phyloP scores from a whole-genome alignment of 768 basidiomycete species.

The Coprinellus micaceus region DNA sequence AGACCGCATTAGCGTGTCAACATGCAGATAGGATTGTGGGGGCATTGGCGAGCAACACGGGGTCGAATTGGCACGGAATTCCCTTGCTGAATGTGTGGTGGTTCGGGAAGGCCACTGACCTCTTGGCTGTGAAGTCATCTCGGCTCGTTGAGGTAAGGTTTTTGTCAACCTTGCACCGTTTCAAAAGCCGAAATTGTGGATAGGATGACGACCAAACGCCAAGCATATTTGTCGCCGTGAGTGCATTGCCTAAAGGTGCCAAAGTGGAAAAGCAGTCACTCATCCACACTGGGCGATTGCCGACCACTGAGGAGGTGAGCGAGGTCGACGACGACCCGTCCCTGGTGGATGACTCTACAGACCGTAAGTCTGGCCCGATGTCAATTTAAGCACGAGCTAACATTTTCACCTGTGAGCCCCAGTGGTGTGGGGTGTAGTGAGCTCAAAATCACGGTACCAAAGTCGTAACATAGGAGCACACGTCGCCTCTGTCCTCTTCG shows the following conservation, averaged over 20 bases:
- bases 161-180: neutral
- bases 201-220: slow-evolving; percentile 17
- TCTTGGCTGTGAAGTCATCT: slow-evolving; percentile 39
- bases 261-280: slow-evolving; percentile 74
- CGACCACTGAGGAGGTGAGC: slow-evolving; percentile 44
- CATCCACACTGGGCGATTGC: slow-evolving; percentile 61
- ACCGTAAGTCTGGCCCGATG: no score
- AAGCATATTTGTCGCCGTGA: slow-evolving; percentile 58
- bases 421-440: no score
- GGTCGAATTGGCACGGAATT: slow-evolving; percentile 56
- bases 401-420: no score
- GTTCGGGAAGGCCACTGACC: slow-evolving; percentile 43
- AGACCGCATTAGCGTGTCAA: slow-evolving; percentile 75
- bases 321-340: slow-evolving; percentile 31
- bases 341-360: neutral
- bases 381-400: no score
- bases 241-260: slow-evolving; percentile 68
- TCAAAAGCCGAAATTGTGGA: slow-evolving; percentile 6
- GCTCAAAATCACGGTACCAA: no score
- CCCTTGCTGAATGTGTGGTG: slow-evolving; percentile 70
- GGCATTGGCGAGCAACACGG: slow-evolving; percentile 52
- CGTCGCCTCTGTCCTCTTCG: neutral
- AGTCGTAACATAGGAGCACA: neutral
- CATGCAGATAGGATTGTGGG: slow-evolving; percentile 69
- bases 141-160: slow-evolving; percentile 18